These are phyloP conservation scores for Penicillium sp. DNA, from an alignment of 2,329 filamentous ascomycete species.

Conservation along the genomic window DNA sequence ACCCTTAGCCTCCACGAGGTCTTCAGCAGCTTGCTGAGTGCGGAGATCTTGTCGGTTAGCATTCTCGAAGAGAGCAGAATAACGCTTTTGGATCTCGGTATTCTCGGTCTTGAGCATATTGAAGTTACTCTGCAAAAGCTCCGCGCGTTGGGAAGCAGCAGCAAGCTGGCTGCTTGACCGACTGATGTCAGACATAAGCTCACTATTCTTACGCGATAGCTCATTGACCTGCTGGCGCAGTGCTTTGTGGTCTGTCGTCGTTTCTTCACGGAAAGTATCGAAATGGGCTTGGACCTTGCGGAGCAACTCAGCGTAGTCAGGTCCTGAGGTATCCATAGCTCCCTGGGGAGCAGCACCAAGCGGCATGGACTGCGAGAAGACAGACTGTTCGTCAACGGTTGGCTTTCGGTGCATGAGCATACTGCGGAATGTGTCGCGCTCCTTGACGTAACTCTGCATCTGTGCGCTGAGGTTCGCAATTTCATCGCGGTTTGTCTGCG, in stretches of 20 bases:
- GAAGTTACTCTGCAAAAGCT: conserved; percentile 87
- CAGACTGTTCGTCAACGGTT: conserved; percentile 57
- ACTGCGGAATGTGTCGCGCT: conserved; percentile 95
- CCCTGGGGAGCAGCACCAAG: conserved; percentile 50
- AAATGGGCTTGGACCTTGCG: conserved; percentile 88
- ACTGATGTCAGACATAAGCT: conserved; percentile 77
- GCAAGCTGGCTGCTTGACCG: conserved; percentile 76
- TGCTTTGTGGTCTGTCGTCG: conserved; percentile 74
- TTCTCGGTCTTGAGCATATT: conserved; percentile 81
- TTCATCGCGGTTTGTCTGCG: conserved; percentile 79
- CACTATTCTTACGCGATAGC: conserved; percentile 76
- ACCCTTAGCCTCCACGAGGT: conserved; percentile 81
- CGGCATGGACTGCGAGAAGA: conserved; percentile 70
- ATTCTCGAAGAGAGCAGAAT: conserved; percentile 71
- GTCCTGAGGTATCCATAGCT: conserved; percentile 48
- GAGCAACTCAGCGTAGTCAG: conserved; percentile 72
- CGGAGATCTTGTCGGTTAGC: conserved; percentile 86
- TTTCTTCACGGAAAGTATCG: conserved; percentile 84
- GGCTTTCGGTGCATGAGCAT: conserved; percentile 78
- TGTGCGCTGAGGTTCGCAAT: conserved; percentile 76
- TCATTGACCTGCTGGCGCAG: conserved; percentile 81
- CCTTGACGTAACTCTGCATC: conserved; percentile 89
- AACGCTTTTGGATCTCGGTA: conserved; percentile 78
- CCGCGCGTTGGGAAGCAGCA: conserved; percentile 77
- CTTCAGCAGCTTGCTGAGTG: conserved; percentile 88